Evolutionary conservation across 78 protist genomes (phyloP).

Genomic region (Speleostelium caveatum): DNA sequence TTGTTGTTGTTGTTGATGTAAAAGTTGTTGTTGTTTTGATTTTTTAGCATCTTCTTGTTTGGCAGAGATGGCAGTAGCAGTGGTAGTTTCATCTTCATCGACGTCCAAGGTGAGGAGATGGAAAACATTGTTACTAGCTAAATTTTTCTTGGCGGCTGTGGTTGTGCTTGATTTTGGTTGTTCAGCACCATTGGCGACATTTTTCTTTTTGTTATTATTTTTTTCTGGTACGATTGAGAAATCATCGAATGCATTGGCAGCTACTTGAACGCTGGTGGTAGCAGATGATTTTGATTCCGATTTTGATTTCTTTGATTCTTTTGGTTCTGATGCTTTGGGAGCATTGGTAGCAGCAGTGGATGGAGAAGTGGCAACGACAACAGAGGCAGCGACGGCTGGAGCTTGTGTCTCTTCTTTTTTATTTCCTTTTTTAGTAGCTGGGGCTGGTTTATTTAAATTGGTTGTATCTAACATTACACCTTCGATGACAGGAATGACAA

Average conservation of each 20-base stretch:
- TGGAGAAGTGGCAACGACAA: background rate
- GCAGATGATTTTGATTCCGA: background rate
- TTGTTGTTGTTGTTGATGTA: background rate
- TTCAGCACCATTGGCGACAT: background rate
- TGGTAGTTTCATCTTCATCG: background rate
- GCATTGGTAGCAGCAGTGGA: background rate
- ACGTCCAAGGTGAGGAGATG: background rate
- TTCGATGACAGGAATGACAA: background rate
- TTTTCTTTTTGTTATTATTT: constrained; percentile 11
- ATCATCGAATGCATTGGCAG: constrained; percentile 13
- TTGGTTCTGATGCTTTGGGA: background rate
- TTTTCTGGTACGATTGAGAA: constrained; percentile 15
- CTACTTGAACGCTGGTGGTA: background rate
- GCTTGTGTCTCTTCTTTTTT: background rate
- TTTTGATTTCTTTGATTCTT: background rate
- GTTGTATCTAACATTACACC: constrained; percentile 4
- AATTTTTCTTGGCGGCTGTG: background rate
- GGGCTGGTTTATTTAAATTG: constrained; percentile 2
- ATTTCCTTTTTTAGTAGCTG: background rate
- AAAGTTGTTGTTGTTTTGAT: background rate
- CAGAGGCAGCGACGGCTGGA: background rate
- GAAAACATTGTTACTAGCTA: background rate
- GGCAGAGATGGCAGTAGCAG: too few species aligned
- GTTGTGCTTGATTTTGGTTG: background rate
- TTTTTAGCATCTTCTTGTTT: background rate